Base-by-base conservation (phyloP, 371 early-diverging fungal genomes). In the Batrachochytrium dendrobatidis region DNA sequence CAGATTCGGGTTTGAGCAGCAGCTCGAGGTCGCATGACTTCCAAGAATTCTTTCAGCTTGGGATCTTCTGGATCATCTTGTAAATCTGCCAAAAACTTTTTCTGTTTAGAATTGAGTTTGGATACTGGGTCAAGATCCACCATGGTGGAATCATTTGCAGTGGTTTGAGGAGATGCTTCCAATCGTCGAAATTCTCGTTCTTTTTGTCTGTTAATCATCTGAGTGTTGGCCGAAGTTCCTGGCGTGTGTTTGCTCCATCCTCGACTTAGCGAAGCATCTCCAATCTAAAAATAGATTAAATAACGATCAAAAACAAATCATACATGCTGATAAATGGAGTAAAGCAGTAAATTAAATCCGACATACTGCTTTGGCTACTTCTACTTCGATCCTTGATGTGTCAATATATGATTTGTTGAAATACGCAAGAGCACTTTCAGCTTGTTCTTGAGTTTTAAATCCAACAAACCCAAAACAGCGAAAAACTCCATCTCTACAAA, bases 401-500 rank as follows among this genome's bases (percentile, higher is more conserved):
- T 93, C 92, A 56, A 98, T 87, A 66, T 82, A 96, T 3, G 95
- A 87, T 52, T 83, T 80, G 78, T 96, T 85, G 68, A 93, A 98
- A 68, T 93, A 87, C 43, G 75, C 64, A 31, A 88, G 68, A 0
- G 95, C 94, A 1, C 76, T 82, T 56, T 83, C 72, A 3, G 96
- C 96, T 26, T 90, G 90, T 59, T 86, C 77, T 39, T 89, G 91
- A 1, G 86, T 86, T 57, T 81, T 81, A 73, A 81, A 98, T 20
- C 98, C 98, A 59, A 96, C 84, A 70, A 87, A 97, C 15, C 89
- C 94, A 63, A 97, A 94, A 60, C 84, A 78, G 56, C 98, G 85
- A 34, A 88, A 93, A 54, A 65, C 70, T 18, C 96, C 95, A 30
- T 80, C 72, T 0, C 87, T 86, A 34, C 2, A 53, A 55, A n/a